phyloP scores from a whole-genome alignment of 306 rosid species.

The Acmispon strigosus region DNA sequence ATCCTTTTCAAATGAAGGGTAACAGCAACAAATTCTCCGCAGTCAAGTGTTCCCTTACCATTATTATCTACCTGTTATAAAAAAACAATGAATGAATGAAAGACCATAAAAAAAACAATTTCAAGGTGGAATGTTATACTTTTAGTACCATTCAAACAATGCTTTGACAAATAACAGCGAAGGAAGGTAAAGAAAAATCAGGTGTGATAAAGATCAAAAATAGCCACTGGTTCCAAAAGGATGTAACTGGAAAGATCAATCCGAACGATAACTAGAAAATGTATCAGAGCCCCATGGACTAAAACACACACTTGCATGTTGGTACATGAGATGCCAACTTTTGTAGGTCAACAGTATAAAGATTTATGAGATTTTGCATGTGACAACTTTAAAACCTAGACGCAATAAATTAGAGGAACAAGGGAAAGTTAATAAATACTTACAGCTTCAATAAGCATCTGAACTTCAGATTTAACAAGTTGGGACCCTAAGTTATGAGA shows the following conservation, averaged over 20 bases:
- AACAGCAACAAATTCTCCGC: slow-evolving; percentile 86
- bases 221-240: not conserved
- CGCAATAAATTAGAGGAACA: not conserved
- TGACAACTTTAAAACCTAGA: not conserved
- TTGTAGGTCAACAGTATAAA: not conserved
- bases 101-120: slow-evolving; percentile 2
- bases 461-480: slow-evolving; percentile 84
- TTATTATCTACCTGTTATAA: slow-evolving; percentile 63
- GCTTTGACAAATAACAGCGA: not conserved
- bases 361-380: not conserved
- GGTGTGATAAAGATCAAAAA: not conserved
- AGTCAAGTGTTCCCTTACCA: slow-evolving; percentile 93
- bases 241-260: not conserved
- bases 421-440: slow-evolving; percentile 34
- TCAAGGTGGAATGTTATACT: not conserved
- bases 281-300: not conserved
- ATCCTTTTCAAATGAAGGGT: slow-evolving; percentile 84
- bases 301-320: not conserved
- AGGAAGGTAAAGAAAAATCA: slow-evolving; percentile 8
- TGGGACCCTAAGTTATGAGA: slow-evolving; percentile 63
- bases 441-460: slow-evolving; percentile 90
- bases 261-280: not conserved
- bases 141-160: not conserved
- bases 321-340: not conserved
- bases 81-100: slow-evolving; percentile 21